These are phyloP conservation scores for Solioccasus polychromus DNA, from an alignment of 768 basidiomycete species.

Conservation along the genomic window DNA sequence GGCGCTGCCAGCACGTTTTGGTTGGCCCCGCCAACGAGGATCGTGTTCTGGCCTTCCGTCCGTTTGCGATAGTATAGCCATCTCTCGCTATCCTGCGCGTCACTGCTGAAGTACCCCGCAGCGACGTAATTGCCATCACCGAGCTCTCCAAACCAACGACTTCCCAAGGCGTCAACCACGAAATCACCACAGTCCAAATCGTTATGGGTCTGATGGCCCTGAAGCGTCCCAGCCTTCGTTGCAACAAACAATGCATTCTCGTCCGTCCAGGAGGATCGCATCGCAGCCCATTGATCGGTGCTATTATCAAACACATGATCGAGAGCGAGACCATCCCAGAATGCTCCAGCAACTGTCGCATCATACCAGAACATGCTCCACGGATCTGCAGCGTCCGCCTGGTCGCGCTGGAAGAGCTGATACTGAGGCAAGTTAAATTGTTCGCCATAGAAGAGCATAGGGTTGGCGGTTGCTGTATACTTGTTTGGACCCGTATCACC, in stretches of 20 bases:
- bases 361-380: constrained; percentile 96
- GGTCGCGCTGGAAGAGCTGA: constrained; percentile 90
- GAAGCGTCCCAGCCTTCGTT: constrained; percentile 80
- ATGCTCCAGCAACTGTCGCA: constrained; percentile 77
- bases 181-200: constrained; percentile 95
- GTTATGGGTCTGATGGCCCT: constrained; percentile 90
- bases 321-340: constrained; percentile 83
- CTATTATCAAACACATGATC: constrained; percentile 78
- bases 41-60: constrained; percentile 96
- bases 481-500: constrained; percentile 80
- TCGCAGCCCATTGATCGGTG: constrained; percentile 83
- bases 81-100: constrained; percentile 62
- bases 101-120: constrained; percentile 72
- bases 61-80: constrained; percentile 96
- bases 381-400: constrained; percentile 75
- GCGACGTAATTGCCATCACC: constrained; percentile 86
- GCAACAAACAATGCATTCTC: constrained; percentile 78
- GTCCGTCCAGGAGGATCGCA: constrained; percentile 93
- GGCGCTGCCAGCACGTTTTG: constrained; percentile 76
- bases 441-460: constrained; percentile 73
- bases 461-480: constrained; percentile 90
- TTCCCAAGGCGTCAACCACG: constrained; percentile 89
- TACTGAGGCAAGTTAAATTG: constrained; percentile 70
- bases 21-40: constrained; percentile 72
- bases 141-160: constrained; percentile 93